Conservation (phyloP, 768 basidiomycete genomes). For the Chiua virens region DNA sequence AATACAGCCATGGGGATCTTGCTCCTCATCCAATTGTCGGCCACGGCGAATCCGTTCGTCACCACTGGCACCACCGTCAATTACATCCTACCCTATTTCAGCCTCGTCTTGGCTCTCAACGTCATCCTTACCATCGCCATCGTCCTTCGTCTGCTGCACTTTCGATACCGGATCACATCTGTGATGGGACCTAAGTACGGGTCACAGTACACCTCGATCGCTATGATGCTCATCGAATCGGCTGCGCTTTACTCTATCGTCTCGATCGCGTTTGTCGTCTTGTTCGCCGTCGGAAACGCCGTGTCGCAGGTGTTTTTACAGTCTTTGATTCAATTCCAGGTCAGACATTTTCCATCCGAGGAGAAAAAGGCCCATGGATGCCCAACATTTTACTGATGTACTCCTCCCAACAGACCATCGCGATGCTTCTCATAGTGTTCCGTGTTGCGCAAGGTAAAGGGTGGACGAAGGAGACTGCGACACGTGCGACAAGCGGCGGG, state of each 20-base stretch:
- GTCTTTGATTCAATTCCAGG: constrained; percentile 30
- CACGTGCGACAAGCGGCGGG: not conserved
- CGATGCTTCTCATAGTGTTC: not conserved
- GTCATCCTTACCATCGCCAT: constrained; percentile 34
- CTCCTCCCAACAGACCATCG: too few relatives aligned
- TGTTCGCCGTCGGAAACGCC: constrained; percentile 20
- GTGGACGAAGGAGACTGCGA: not conserved
- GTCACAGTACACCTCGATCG: constrained; percentile 30
- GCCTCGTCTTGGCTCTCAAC: constrained; percentile 31
- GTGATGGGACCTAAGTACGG: constrained; percentile 25
- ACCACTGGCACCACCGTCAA: constrained; percentile 4
- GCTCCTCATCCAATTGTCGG: constrained; percentile 12
- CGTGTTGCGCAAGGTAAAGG: not conserved
- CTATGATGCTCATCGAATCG: constrained; percentile 38
- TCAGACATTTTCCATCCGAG: not conserved
- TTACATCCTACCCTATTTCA: constrained; percentile 24
- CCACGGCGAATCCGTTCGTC: constrained; percentile 11
- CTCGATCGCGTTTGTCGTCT: constrained; percentile 30
- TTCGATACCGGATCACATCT: constrained; percentile 10
- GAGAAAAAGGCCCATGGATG: too few relatives aligned
- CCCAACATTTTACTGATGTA: too few relatives aligned
- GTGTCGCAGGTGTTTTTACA: constrained; percentile 32
- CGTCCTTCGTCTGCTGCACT: constrained; percentile 25
- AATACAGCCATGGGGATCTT: constrained; percentile 4
- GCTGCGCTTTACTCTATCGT: constrained; percentile 30